Evolutionary conservation across 371 early-diverging fungal genomes (phyloP), one percentile per base, ranked within the genome.

Genomic region (Apophysomyces ossiformis): DNA sequence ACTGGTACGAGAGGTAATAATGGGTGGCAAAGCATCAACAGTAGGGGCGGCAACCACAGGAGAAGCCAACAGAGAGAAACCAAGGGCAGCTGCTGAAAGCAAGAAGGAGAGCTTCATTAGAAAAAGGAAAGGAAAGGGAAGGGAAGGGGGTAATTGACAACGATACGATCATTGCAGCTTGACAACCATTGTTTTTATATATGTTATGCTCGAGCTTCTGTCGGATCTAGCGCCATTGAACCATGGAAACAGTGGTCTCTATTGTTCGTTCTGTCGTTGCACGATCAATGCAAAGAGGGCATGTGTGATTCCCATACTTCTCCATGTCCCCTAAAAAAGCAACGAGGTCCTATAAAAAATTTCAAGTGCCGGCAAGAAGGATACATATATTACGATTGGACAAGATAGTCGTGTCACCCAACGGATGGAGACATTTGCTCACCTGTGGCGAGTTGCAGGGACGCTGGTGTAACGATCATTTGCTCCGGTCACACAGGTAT

Each of bases 401-500:
- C 1, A 13, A 8, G 13, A 41, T 41, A 13, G 8, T 41, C 3
- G 21, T 50, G 21, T 50, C 21, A 16, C n/a, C n/a, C 9, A n/a
- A 50, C 21, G 54, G 54, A 18, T 21, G 9, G 21, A 7, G 21
- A 11, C 18, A 50, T 21, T 26, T 9, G 21, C 21, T 50, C 9
- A 21, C 9, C 21, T 50, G 21, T 50, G 54, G 92, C 95, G 0
- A 95, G 95, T 67, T 76, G 96, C 37, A 97, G 98, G 37, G 97
- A 98, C 76, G 94, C 95, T 73, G 94, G 95, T 1, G 78, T 96
- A 56, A 82, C 89, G 54, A 79, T 96, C 6, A 90, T 96, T 60
- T 41, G 13, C 90, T 50, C 21, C 21, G 7, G 54, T 50, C 21
- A 7, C 54, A 50, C 54, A 50, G 5, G 54, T 50, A 26, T 50